A percentile compares a stretch with the other conserved stretches of the same genome.
Evolutionary conservation across 2,329 filamentous ascomycete species (phyloP).

Genomic region (Orbilia blumenaviensis): DNA sequence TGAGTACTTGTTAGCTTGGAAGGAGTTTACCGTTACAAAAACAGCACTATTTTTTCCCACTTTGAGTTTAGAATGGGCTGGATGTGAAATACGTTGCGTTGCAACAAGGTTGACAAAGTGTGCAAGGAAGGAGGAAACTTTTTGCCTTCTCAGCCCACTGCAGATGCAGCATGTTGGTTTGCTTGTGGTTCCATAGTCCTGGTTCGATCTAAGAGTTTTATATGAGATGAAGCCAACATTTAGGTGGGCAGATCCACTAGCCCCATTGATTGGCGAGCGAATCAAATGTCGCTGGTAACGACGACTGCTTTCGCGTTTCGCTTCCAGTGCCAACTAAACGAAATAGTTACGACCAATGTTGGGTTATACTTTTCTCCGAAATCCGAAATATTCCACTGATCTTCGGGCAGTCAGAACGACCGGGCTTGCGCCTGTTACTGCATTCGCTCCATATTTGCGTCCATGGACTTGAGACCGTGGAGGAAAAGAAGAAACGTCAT

Average conservation of each 20-base stretch:
- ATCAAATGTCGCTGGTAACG: slow-evolving; percentile 26
- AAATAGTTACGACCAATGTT: not conserved
- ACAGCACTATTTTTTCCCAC: slow-evolving; percentile 21
- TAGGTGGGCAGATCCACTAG: slow-evolving; percentile 24
- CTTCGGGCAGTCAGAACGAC: slow-evolving; percentile 38
- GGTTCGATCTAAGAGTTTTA: slow-evolving; percentile 31
- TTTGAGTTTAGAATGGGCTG: slow-evolving; percentile 26
- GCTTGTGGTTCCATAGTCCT: slow-evolving; percentile 9
- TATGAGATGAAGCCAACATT: slow-evolving; percentile 43
- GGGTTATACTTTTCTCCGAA: slow-evolving; percentile 39
- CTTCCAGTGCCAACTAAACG: slow-evolving; percentile 18
- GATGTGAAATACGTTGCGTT: slow-evolving; percentile 33
- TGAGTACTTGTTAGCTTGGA: slow-evolving; percentile 29
- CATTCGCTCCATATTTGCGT: not conserved
- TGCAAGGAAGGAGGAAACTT: slow-evolving; percentile 15
- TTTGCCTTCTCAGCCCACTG: slow-evolving; percentile 25
- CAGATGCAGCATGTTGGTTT: slow-evolving; percentile 10
- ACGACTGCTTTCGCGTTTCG: slow-evolving; percentile 1
- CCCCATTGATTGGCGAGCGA: slow-evolving; percentile 39
- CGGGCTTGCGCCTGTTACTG: not conserved
- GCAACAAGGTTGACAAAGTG: slow-evolving; percentile 28
- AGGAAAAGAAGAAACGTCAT: not conserved
- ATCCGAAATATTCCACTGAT: slow-evolving; percentile 19
- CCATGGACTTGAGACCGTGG: not conserved
- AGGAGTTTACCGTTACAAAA: slow-evolving; percentile 36